These are phyloP conservation scores for Crataegus laevigata DNA, from an alignment of 306 rosid species.

Conservation along the genomic window DNA sequence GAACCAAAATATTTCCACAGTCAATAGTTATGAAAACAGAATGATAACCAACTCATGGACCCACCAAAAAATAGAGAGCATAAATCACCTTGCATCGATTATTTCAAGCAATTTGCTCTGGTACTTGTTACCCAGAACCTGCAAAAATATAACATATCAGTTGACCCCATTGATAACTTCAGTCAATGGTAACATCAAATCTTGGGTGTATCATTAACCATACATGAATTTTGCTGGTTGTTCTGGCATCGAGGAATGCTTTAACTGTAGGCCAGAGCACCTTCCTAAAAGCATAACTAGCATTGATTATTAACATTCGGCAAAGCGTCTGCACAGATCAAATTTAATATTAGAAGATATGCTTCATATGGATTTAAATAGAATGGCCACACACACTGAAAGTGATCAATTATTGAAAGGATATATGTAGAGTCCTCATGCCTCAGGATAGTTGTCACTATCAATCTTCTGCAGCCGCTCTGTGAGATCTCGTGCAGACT, in stretches of 20 bases:
- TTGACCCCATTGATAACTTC: slow-evolving; percentile 9
- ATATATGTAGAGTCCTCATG: slow-evolving; percentile 12
- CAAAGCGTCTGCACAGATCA: slow-evolving; percentile 57
- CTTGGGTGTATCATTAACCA: slow-evolving; percentile 20
- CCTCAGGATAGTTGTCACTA: slow-evolving; percentile 94
- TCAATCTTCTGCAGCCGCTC: slow-evolving; percentile 75
- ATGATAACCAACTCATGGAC: slow-evolving; percentile 9
- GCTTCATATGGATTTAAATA: background rate
- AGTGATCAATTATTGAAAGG: background rate
- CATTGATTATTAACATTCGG: slow-evolving; percentile 82
- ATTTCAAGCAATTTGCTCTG: slow-evolving; percentile 70
- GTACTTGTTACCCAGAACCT: slow-evolving; percentile 88
- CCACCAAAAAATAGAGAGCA: background rate
- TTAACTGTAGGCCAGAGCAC: slow-evolving; percentile 73
- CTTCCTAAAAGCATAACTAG: slow-evolving; percentile 80
- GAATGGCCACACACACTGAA: background rate
- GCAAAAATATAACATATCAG: slow-evolving; percentile 20
- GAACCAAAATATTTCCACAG: slow-evolving; percentile 14
- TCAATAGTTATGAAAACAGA: slow-evolving; percentile 4
- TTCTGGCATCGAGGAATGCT: slow-evolving; percentile 76
- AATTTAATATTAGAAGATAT: slow-evolving; percentile 7
- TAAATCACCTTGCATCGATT: slow-evolving; percentile 62
- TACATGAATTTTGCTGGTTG: slow-evolving; percentile 83
- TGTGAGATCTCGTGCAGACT: slow-evolving; percentile 72
- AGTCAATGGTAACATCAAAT: slow-evolving; percentile 7